phyloP scores from a whole-genome alignment of 1,284 basidiomycete genomes.

The Laetiporus sulphureus region DNA sequence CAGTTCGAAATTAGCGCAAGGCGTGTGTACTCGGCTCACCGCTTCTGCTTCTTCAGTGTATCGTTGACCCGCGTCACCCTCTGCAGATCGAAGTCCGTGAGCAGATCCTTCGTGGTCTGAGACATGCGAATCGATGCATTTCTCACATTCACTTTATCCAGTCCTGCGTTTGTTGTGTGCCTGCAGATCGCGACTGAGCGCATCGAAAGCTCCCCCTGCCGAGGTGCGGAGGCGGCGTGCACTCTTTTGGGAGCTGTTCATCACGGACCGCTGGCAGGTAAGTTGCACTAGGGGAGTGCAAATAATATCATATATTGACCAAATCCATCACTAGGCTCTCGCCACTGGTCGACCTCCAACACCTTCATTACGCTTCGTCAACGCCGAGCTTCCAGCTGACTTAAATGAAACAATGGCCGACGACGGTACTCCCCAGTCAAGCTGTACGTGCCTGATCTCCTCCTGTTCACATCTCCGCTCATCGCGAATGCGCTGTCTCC shows the following conservation, averaged over 20 bases:
- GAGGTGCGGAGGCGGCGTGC: conserved; percentile 36
- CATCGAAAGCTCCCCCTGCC: conserved; percentile 32
- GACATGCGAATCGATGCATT: not conserved
- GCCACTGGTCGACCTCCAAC: conserved; percentile 24
- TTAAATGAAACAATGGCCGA: conserved; percentile 21
- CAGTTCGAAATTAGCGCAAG: conserved; percentile 28
- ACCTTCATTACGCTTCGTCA: conserved; percentile 23
- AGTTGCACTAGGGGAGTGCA: too few species aligned
- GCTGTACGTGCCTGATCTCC: conserved; percentile 17
- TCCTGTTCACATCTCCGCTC: not conserved
- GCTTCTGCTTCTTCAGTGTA: too few species aligned
- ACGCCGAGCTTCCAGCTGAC: conserved; percentile 24
- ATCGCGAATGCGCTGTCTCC: too few species aligned
- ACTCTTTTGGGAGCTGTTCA: conserved; percentile 43
- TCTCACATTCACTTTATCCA: too few species aligned
- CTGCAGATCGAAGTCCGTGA: conserved; percentile 27
- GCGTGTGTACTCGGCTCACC: conserved; percentile 27
- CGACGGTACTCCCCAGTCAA: conserved; percentile 21
- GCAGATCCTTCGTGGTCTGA: conserved; percentile 7
- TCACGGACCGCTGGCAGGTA: conserved; percentile 30
- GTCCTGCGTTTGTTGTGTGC: too few species aligned
- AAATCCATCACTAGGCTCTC: conserved; percentile 23
- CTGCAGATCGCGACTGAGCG: conserved; percentile 35
- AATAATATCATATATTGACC: too few species aligned
- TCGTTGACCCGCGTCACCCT: too few species aligned